Conservation (phyloP, 257 asterid genomes). For the Jasminum sambac region DNA sequence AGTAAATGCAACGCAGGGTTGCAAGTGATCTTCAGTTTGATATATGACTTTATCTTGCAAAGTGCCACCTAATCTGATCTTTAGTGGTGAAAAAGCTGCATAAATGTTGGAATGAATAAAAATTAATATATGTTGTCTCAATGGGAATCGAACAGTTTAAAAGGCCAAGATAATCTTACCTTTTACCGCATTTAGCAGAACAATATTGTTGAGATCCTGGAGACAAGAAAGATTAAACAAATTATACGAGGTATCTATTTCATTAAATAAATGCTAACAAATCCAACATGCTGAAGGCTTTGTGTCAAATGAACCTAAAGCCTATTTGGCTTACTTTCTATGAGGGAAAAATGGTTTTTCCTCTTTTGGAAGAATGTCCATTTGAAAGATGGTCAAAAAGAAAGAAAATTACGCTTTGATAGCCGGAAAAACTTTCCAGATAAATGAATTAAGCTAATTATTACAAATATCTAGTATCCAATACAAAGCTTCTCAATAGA, state of each 20-base stretch:
- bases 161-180: constrained; percentile 38
- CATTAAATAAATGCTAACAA: not conserved
- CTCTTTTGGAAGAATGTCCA: not conserved
- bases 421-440: not conserved
- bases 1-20: constrained; percentile 58
- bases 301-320: too few species aligned
- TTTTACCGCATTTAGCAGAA: constrained; percentile 72
- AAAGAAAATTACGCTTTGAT: too few species aligned
- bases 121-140: constrained; percentile 20
- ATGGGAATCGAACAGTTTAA: constrained; percentile 9
- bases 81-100: constrained; percentile 84
- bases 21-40: constrained; percentile 48
- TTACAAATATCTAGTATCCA: not conserved
- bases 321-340: too few species aligned
- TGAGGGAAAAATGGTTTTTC: too few species aligned
- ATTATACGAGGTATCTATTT: not conserved
- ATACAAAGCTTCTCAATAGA: not conserved
- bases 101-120: constrained; percentile 10
- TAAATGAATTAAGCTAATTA: not conserved
- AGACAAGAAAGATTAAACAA: constrained; percentile 23
- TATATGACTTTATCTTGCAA: constrained; percentile 78
- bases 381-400: not conserved
- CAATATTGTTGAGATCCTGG: constrained; percentile 72
- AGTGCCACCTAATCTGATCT: constrained; percentile 85
- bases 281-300: not conserved